These are phyloP conservation scores for Leucocoprinus birnbaumii DNA, from an alignment of 768 basidiomycete species.

Conservation along the genomic window DNA sequence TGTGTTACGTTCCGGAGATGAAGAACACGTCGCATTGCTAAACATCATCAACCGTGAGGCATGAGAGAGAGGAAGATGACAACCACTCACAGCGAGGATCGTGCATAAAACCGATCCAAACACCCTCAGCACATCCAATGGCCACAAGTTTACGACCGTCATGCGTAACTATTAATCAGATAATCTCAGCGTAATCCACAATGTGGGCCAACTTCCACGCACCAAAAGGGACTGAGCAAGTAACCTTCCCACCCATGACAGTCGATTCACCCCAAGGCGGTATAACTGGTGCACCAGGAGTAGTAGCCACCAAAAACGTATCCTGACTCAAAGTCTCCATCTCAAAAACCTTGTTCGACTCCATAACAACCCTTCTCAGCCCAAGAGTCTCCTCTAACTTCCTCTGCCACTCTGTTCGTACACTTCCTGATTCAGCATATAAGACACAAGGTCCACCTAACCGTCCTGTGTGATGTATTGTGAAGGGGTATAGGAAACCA, in stretches of 20 bases:
- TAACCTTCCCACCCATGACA: slow-evolving; percentile 79
- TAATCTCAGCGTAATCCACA: not conserved
- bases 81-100: slow-evolving; percentile 72
- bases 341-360: slow-evolving; percentile 94
- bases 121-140: slow-evolving; percentile 92
- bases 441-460: slow-evolving; percentile 84
- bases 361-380: slow-evolving; percentile 81
- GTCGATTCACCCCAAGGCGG: slow-evolving; percentile 76
- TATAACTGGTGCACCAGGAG: slow-evolving; percentile 40
- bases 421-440: slow-evolving; percentile 78
- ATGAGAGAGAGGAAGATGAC: not conserved
- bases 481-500: slow-evolving; percentile 82
- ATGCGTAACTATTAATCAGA: slow-evolving; percentile 56
- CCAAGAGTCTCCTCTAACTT: slow-evolving; percentile 89
- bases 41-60: not conserved
- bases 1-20: slow-evolving; percentile 94
- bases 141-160: slow-evolving; percentile 88
- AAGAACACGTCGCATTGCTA: slow-evolving; percentile 90
- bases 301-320: slow-evolving; percentile 79
- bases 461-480: slow-evolving; percentile 85
- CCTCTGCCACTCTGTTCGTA: slow-evolving; percentile 83
- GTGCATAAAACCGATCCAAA: slow-evolving; percentile 95
- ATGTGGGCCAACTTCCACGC: slow-evolving; percentile 14
- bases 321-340: slow-evolving; percentile 86
- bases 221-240: slow-evolving; percentile 94